Percentiles rank a stretch among this genome's conserved stretches.
These are phyloP conservation scores for Exophiala dermatitidis DNA, from an alignment of 2,329 filamentous ascomycete genomes.

Conservation along the genomic window DNA sequence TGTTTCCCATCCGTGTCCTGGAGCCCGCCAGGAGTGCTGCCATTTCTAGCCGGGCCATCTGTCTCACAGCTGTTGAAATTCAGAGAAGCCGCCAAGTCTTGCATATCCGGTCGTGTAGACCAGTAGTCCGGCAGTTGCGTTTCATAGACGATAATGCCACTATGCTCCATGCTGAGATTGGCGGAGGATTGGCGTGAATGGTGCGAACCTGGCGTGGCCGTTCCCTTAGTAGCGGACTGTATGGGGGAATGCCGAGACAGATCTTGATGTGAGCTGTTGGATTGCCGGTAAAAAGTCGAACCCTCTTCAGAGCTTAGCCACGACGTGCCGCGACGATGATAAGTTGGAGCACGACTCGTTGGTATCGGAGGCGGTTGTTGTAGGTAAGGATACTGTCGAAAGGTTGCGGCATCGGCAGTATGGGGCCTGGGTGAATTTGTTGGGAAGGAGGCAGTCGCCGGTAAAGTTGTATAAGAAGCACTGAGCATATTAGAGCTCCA, in stretches of 20 bases:
- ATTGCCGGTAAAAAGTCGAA: slow-evolving; percentile 11
- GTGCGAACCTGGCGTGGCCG: neutral
- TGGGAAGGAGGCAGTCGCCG: neutral
- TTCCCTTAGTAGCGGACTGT: neutral
- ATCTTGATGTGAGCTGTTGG: slow-evolving; percentile 9
- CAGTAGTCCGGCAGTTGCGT: slow-evolving; percentile 18
- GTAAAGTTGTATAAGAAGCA: neutral
- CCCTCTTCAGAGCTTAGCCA: neutral
- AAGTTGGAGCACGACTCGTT: neutral
- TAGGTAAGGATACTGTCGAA: neutral
- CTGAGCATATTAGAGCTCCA: neutral
- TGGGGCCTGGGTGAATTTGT: neutral
- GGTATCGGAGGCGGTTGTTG: neutral
- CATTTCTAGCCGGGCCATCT: neutral
- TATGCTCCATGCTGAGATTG: slow-evolving; percentile 10
- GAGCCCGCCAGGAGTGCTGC: neutral
- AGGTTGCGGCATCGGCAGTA: slow-evolving; percentile 2
- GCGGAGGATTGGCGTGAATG: neutral
- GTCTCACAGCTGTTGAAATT: neutral
- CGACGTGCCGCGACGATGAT: neutral
- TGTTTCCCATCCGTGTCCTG: neutral
- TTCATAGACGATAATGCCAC: slow-evolving; percentile 16
- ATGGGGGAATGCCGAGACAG: slow-evolving; percentile 2
- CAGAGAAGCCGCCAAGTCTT: neutral
- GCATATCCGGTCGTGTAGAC: slow-evolving; percentile 7